Base-by-base conservation (phyloP, 1,284 basidiomycete species). In the Ustilago loliicola region DNA sequence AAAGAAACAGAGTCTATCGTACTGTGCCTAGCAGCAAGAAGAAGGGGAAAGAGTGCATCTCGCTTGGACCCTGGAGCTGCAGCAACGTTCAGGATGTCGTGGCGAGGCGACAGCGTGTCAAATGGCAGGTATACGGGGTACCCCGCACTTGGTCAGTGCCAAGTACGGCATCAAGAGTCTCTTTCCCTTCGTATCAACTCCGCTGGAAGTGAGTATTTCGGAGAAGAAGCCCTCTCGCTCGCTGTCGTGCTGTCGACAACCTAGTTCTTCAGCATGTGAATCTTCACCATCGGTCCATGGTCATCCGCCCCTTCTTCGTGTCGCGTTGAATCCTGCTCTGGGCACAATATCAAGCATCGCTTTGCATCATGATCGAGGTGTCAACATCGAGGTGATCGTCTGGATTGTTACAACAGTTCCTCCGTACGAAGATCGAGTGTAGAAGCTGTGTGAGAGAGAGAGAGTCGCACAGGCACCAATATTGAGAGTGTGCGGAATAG, bases 1-100 rank as follows among this genome's bases (percentile, higher is more conserved):
- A 51, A 51, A 51, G 15, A 17, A 21, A 21, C 15, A 40, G 38
- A 40, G 38, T 40, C 10, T 19, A 40, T 15, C 38, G 17, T 19
- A 7, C 17, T 40, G 38, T 19, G 4, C 13, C 0, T 34, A 34
- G 3, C 11, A 30, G 17, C 17, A 30, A 9, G 25, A 42, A 21
- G 36, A 52, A 52, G 48, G 9, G 27, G 34, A 27, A 47, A 27
- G 42, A n/a, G 51, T 55, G 57, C 57, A 50, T 25, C 57, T 66
- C 57, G 51, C 64, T 66, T 66, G 56, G 25, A 55, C n/a, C 52
- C 47, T 48, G 1, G 47, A 48, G n/a, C 25, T 45, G 47, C 58
- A 29, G 25, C 53, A 34, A 53, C 47, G 32, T 30, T 27, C 21
- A 27, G 23, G 23, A 29, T 40, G 23, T 19, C 8, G 8, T 47